Conservation (phyloP, 2,329 filamentous ascomycete genomes). For the Passalora sequoiae region DNA sequence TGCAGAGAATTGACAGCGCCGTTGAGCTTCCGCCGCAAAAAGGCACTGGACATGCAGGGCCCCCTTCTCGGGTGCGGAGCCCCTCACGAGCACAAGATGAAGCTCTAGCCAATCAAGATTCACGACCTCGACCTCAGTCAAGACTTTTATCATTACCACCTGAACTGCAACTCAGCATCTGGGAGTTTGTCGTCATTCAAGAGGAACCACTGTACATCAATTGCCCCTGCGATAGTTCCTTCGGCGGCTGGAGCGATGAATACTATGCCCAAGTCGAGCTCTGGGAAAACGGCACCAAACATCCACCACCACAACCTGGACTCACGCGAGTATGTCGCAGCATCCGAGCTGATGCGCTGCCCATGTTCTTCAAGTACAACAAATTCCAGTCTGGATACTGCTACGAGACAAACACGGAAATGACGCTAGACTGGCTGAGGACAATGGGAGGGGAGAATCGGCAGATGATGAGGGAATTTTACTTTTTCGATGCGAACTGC, state of each 20-base stretch:
- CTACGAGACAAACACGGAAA: conserved; percentile 15
- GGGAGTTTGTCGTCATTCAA: conserved; percentile 20
- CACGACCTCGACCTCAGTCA: background rate
- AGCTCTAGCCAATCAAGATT: background rate
- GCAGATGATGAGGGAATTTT: conserved; percentile 12
- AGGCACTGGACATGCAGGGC: background rate
- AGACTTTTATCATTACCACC: conserved; percentile 13
- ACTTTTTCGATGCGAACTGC: conserved; percentile 17
- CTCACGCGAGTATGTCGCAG: conserved; percentile 18
- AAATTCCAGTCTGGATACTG: conserved; percentile 23
- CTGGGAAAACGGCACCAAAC: conserved; percentile 16
- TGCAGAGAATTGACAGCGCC: conserved; percentile 1
- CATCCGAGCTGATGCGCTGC: conserved; percentile 21
- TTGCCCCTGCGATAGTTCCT: conserved; percentile 22
- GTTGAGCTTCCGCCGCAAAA: background rate
- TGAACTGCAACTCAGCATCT: conserved; percentile 21
- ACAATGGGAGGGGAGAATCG: conserved; percentile 18
- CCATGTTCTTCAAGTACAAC: conserved; percentile 24
- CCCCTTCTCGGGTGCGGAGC: background rate
- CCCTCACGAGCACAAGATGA: background rate
- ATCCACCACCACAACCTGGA: conserved; percentile 19
- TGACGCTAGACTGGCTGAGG: conserved; percentile 15
- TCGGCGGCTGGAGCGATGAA: conserved; percentile 12
- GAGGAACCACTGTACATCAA: conserved; percentile 20
- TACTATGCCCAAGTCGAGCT: conserved; percentile 15